These are phyloP conservation scores for Pestalotiopsis sp. DNA, from an alignment of 2,329 filamentous ascomycete genomes.

Conservation along the genomic window DNA sequence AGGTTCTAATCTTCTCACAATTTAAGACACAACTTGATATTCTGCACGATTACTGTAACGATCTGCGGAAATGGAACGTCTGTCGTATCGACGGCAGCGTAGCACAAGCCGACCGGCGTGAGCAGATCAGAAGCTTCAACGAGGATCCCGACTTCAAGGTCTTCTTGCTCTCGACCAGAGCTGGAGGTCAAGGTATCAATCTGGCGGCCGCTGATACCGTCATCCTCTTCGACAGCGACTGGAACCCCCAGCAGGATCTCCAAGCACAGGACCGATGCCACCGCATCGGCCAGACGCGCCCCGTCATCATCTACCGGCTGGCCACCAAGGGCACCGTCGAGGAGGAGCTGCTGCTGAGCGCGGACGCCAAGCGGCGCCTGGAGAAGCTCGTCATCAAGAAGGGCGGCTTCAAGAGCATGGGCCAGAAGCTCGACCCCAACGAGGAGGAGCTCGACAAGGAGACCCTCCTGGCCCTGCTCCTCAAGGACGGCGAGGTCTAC, in stretches of 20 bases:
- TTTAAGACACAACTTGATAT: slow-evolving; percentile 95
- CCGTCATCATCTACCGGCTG: slow-evolving; percentile 90
- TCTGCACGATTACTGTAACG: slow-evolving; percentile 79
- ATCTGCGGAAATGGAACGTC: slow-evolving; percentile 76
- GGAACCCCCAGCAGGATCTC: slow-evolving; percentile 96
- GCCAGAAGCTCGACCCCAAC: slow-evolving; percentile 54
- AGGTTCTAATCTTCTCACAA: slow-evolving; percentile 94
- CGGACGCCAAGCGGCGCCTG: slow-evolving; percentile 86
- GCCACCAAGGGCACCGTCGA: slow-evolving; percentile 94
- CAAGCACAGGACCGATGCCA: slow-evolving; percentile 96
- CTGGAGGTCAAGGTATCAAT: slow-evolving; percentile 94
- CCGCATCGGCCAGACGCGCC: slow-evolving; percentile 88
- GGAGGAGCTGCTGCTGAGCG: slow-evolving; percentile 80
- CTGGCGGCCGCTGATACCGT: slow-evolving; percentile 90
- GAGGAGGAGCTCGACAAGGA: slow-evolving; percentile 61
- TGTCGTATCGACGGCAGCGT: slow-evolving; percentile 93
- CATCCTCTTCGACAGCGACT: slow-evolving; percentile 85
- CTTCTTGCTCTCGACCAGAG: slow-evolving; percentile 87
- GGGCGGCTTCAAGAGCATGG: slow-evolving; percentile 75
- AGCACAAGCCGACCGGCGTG: slow-evolving; percentile 69
- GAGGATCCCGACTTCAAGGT: slow-evolving; percentile 65
- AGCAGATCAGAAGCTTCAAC: slow-evolving; percentile 76
- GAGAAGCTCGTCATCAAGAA: slow-evolving; percentile 97
- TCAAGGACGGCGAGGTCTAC: slow-evolving; percentile 73
- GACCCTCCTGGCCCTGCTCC: slow-evolving; percentile 60